Evolutionary conservation across 768 basidiomycete genomes (phyloP).

Genomic region (Termitomyces sp.): DNA sequence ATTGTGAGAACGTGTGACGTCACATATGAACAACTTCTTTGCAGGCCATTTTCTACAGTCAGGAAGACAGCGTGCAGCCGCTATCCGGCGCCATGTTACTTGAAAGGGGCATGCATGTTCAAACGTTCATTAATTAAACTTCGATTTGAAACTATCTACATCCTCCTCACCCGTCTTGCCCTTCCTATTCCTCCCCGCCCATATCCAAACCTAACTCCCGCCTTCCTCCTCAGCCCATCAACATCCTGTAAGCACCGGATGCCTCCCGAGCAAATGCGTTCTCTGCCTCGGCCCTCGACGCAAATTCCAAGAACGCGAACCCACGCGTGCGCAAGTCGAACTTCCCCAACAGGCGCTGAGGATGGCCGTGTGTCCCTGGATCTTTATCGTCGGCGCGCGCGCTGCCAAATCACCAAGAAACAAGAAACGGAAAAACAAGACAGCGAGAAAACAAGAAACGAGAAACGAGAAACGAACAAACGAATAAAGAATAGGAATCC

Average conservation of each 20-base stretch:
- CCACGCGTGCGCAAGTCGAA: constrained; percentile 87
- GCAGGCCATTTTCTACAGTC: no score
- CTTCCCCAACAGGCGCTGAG: constrained; percentile 91
- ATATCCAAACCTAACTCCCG: constrained; percentile 69
- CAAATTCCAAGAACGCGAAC: constrained; percentile 96
- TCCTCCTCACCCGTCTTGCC: no score
- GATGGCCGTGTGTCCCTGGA: constrained; percentile 76
- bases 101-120: no score
- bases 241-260: constrained; percentile 86
- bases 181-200: constrained; percentile 75
- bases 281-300: constrained; percentile 84
- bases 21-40: no score
- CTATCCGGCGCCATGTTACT: no score
- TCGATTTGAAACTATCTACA: no score
- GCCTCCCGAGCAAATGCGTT: constrained; percentile 93
- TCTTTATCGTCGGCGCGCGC: neutral
- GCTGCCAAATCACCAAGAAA: neutral
- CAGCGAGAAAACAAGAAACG: no score
- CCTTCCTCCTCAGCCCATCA: constrained; percentile 72
- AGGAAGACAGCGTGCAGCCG: no score
- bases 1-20: no score
- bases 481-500: no score
- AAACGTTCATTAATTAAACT: no score
- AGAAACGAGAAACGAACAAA: no score
- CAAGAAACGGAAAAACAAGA: neutral